Conservation (phyloP, 1,284 basidiomycete genomes). For the Tilletia caries region DNA sequence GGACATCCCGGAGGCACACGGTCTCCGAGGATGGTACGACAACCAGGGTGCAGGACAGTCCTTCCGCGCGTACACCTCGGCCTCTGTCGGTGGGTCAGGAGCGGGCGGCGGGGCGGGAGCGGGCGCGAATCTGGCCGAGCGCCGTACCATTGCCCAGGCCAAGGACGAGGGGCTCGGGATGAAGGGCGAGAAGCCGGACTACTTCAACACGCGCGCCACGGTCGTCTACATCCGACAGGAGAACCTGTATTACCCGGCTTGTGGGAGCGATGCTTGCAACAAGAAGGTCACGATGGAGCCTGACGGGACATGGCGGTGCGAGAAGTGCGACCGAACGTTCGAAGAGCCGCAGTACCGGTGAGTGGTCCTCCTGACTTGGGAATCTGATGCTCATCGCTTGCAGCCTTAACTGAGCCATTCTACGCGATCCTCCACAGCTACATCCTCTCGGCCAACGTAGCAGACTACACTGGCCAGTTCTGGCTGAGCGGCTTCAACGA, state of each 20-base stretch:
- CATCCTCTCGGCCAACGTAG: slow-evolving; percentile 80
- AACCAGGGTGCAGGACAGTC: slow-evolving; percentile 37
- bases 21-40: slow-evolving; percentile 80
- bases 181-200: slow-evolving; percentile 70
- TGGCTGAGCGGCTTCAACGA: slow-evolving; percentile 98
- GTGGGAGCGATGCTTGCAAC: slow-evolving; percentile 74
- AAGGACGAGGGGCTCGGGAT: slow-evolving; percentile 75
- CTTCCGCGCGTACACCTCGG: slow-evolving; percentile 57
- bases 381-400: too few relatives aligned
- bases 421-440: too few relatives aligned
- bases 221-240: slow-evolving; percentile 86
- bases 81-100: slow-evolving; percentile 54
- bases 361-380: slow-evolving; percentile 48
- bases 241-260: slow-evolving; percentile 84
- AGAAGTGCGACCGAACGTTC: slow-evolving; percentile 81
- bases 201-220: slow-evolving; percentile 76
- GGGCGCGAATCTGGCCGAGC: slow-evolving; percentile 30
- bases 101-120: slow-evolving; percentile 33
- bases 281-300: slow-evolving; percentile 81
- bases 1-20: slow-evolving; percentile 79
- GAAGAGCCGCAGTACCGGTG: slow-evolving; percentile 72
- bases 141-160: slow-evolving; percentile 73
- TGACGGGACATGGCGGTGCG: slow-evolving; percentile 75
- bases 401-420: too few relatives aligned
- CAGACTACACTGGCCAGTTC: slow-evolving; percentile 80